Conservation (phyloP, 2,329 filamentous ascomycete genomes). For the Aspergillus oerlinghausenensis region DNA sequence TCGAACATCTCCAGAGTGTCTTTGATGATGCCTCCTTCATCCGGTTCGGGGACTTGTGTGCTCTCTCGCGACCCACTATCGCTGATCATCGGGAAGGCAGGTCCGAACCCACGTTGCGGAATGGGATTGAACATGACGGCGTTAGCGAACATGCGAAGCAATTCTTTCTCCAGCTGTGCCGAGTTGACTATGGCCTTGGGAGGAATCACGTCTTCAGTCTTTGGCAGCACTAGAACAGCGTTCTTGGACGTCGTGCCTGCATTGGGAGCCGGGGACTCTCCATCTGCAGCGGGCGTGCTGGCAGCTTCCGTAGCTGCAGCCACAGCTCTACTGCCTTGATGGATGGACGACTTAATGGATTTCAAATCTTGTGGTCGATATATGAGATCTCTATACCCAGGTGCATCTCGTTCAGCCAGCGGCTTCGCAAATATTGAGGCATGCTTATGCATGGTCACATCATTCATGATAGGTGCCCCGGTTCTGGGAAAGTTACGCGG, state of each 20-base stretch:
- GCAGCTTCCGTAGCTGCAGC: constrained; percentile 54
- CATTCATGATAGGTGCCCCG: constrained; percentile 67
- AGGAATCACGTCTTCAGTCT: constrained; percentile 72
- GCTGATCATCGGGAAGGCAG: constrained; percentile 51
- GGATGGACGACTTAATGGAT: constrained; percentile 68
- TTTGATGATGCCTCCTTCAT: constrained; percentile 81
- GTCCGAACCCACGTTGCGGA: constrained; percentile 64
- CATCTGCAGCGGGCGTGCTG: constrained; percentile 59
- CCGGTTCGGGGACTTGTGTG: constrained; percentile 59
- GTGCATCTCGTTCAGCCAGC: constrained; percentile 69
- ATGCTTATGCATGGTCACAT: constrained; percentile 70
- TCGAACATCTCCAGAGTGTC: constrained; percentile 87
- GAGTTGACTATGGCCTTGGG: constrained; percentile 91
- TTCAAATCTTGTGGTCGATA: constrained; percentile 73
- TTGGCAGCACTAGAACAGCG: constrained; percentile 41
- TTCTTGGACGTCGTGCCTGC: constrained; percentile 36
- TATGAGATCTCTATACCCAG: constrained; percentile 70
- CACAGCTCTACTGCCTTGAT: constrained; percentile 42
- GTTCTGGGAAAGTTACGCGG: constrained; percentile 58
- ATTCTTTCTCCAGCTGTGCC: constrained; percentile 83
- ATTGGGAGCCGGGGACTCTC: constrained; percentile 43
- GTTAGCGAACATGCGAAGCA: constrained; percentile 96
- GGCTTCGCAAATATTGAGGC: constrained; percentile 76
- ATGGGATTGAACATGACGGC: constrained; percentile 98
- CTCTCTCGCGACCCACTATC: constrained; percentile 34